A percentile compares a stretch with the other conserved stretches of the same genome.
phyloP scores from a whole-genome alignment of 768 basidiomycete genomes.

The Leccinum disarticulatum region DNA sequence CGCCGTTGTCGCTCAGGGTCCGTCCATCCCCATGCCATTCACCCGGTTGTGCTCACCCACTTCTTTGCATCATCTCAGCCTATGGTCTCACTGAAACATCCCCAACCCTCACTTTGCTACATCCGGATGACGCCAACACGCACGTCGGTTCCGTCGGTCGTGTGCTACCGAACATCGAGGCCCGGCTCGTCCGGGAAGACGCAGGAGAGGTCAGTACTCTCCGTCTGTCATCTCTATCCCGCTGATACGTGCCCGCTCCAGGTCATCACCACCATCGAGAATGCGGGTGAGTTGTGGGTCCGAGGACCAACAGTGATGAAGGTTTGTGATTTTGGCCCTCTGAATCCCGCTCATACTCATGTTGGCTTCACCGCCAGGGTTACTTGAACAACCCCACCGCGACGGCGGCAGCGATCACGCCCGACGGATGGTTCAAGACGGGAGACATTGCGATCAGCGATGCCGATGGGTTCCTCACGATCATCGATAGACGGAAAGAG shows the following conservation, averaged over 20 bases:
- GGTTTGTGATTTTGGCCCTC: constrained; percentile 34
- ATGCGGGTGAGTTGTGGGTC: constrained; percentile 81
- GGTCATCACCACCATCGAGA: constrained; percentile 30
- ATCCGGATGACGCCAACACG: constrained; percentile 38
- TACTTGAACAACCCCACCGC: constrained; percentile 74
- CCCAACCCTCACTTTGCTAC: constrained; percentile 62
- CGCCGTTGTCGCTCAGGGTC: constrained; percentile 53
- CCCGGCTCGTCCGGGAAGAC: constrained; percentile 65
- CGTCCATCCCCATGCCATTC: background rate
- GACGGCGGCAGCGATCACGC: constrained; percentile 66
- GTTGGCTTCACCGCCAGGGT: constrained; percentile 43
- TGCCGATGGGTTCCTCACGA: constrained; percentile 67
- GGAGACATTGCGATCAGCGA: constrained; percentile 77
- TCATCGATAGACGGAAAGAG: constrained; percentile 75
- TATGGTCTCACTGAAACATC: constrained; percentile 86
- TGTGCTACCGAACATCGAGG: constrained; percentile 74
- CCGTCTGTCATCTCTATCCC: too few species aligned
- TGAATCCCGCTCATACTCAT: constrained; percentile 1
- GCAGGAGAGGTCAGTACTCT: constrained; percentile 41
- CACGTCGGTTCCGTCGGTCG: constrained; percentile 69
- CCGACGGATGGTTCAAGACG: constrained; percentile 84
- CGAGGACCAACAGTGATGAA: constrained; percentile 82
- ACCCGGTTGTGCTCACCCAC: background rate
- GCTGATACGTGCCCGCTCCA: constrained; percentile 6
- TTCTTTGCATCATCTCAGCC: constrained; percentile 37